Conservation (phyloP, 345 rosid genomes). For the Hypericum perforatum region DNA sequence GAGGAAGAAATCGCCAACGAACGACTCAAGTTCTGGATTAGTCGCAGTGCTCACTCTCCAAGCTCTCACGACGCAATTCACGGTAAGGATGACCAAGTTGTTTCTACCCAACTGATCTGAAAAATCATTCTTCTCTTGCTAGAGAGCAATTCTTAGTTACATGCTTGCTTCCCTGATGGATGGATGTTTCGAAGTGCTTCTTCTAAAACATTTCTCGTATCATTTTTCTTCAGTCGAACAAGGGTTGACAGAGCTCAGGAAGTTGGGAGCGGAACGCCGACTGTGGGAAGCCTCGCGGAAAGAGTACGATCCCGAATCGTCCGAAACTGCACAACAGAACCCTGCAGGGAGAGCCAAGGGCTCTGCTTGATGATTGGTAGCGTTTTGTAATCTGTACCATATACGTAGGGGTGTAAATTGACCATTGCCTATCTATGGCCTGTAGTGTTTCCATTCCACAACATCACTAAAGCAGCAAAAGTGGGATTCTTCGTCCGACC, state of each 20-base stretch:
- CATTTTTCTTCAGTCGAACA: slow-evolving; percentile 45
- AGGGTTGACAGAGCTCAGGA: slow-evolving; percentile 80
- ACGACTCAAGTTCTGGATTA: slow-evolving; percentile 24
- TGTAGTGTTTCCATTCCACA: no score
- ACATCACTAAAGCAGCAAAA: no score
- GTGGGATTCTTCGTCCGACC: no score
- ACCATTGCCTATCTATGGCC: no score
- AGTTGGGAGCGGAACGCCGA: slow-evolving; percentile 69
- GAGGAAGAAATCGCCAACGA: slow-evolving; percentile 23
- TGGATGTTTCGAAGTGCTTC: slow-evolving; percentile 10
- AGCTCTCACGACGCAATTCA: slow-evolving; percentile 26
- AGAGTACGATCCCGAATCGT: slow-evolving; percentile 28
- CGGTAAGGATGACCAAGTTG: slow-evolving; percentile 9
- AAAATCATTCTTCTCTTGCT: no score
- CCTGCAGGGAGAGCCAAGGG: slow-evolving; percentile 2
- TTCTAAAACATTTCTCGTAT: no score
- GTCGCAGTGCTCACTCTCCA: slow-evolving; percentile 23
- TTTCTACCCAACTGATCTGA: no score
- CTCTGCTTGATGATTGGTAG: slow-evolving; percentile 1
- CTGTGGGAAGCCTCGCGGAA: slow-evolving; percentile 89
- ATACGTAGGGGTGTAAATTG: no score
- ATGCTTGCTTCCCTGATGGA: background rate
- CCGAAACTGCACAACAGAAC: slow-evolving; percentile 6
- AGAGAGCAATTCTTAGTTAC: background rate
- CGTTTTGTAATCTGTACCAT: no score